These are phyloP conservation scores for Stramenopiles sp. DNA, from an alignment of 352 stramenopile genomes.

Conservation along the genomic window DNA sequence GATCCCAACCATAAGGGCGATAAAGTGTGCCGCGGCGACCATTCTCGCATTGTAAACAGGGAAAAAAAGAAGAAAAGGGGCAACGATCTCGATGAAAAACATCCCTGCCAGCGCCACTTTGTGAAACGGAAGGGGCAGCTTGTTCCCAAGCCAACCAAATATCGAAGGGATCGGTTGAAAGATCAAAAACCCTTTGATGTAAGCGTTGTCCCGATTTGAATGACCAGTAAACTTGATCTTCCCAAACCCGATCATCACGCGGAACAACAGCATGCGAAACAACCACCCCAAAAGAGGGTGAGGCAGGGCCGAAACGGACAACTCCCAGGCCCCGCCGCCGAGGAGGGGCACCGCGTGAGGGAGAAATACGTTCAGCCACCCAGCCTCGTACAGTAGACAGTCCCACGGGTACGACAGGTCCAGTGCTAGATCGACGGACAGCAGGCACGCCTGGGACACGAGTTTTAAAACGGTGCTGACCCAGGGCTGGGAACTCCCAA, in stretches of 20 bases:
- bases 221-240: constrained; percentile 15
- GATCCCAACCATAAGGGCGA: constrained; percentile 12
- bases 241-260: constrained; percentile 16
- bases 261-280: neutral
- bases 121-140: constrained; percentile 7
- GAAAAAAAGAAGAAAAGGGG: constrained; percentile 12
- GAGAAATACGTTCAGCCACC: neutral
- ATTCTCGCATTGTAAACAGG: neutral
- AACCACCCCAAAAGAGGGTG: neutral
- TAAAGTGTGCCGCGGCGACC: neutral
- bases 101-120: constrained; percentile 9
- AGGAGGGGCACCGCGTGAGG: neutral
- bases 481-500: no score
- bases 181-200: constrained; percentile 15
- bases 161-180: constrained; percentile 11
- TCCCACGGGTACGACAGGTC: constrained; percentile 13
- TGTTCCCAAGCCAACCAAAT: constrained; percentile 1
- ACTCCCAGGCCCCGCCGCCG: neutral
- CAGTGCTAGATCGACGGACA: constrained; percentile 1
- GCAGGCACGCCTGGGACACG: neutral
- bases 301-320: neutral
- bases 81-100: constrained; percentile 10
- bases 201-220: constrained; percentile 3
- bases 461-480: no score
- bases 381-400: neutral